phyloP scores from a whole-genome alignment of 768 basidiomycete species.

The Boletellus ananiceps region DNA sequence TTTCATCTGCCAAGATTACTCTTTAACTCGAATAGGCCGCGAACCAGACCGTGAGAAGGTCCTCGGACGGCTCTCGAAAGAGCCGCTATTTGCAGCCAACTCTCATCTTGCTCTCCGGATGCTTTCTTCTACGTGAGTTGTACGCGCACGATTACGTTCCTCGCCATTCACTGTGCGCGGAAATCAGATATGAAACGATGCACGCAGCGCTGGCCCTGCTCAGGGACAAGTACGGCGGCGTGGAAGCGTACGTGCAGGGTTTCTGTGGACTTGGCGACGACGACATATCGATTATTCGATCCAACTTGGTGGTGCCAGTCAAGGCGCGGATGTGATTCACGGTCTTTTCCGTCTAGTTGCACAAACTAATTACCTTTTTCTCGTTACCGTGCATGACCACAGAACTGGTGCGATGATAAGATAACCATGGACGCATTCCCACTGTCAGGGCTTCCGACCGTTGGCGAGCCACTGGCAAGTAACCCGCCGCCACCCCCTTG shows the following conservation, averaged over 20 bases:
- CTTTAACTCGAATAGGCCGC: slow-evolving; percentile 71
- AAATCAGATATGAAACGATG: slow-evolving; percentile 70
- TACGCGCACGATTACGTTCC: not conserved
- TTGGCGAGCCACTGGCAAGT: too few species aligned
- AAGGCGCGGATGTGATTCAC: slow-evolving; percentile 29
- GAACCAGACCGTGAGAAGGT: slow-evolving; percentile 73
- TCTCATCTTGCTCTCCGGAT: slow-evolving; percentile 76
- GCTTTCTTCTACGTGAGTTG: slow-evolving; percentile 65
- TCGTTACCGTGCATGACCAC: slow-evolving; percentile 3
- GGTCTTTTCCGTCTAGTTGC: not conserved
- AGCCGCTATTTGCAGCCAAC: slow-evolving; percentile 70
- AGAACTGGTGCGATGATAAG: not conserved
- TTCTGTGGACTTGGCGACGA: slow-evolving; percentile 56
- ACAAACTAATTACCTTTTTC: not conserved
- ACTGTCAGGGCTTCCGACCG: not conserved
- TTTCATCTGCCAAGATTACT: slow-evolving; percentile 66
- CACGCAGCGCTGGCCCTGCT: slow-evolving; percentile 60
- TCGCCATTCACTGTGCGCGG: not conserved
- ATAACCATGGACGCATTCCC: slow-evolving; percentile 2
- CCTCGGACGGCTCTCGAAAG: slow-evolving; percentile 60
- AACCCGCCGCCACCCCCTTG: not conserved
- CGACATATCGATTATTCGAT: slow-evolving; percentile 56
- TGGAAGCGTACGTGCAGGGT: slow-evolving; percentile 54
- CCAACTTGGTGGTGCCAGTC: slow-evolving; percentile 45
- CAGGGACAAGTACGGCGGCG: slow-evolving; percentile 62